phyloP scores from a whole-genome alignment of 1,284 basidiomycete genomes.

The Leccinum pallidistipes region DNA sequence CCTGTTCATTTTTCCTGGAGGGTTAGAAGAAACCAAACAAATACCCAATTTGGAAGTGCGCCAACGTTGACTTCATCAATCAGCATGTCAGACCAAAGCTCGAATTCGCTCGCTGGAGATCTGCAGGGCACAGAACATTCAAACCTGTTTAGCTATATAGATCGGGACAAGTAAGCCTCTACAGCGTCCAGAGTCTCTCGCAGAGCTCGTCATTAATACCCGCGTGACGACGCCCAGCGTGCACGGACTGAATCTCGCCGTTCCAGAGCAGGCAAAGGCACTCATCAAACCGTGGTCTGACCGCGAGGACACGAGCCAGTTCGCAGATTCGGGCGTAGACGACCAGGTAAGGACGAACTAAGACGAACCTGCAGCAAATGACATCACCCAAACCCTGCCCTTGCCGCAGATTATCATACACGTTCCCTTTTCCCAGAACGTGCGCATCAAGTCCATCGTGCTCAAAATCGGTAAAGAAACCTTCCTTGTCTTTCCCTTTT shows the following conservation, averaged over 20 bases:
- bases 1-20: too few relatives aligned
- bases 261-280: slow-evolving; percentile 73
- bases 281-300: slow-evolving; percentile 81
- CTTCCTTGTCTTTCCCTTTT: slow-evolving; percentile 7
- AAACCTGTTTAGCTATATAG: slow-evolving; percentile 64
- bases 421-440: slow-evolving; percentile 76
- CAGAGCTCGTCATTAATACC: slow-evolving; percentile 7
- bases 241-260: slow-evolving; percentile 72
- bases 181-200: background rate
- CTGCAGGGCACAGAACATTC: slow-evolving; percentile 44
- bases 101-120: slow-evolving; percentile 30
- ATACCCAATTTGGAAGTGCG: slow-evolving; percentile 16
- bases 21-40: slow-evolving; percentile 1
- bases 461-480: slow-evolving; percentile 63
- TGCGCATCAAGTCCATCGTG: slow-evolving; percentile 69
- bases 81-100: slow-evolving; percentile 15
- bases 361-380: background rate
- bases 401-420: slow-evolving; percentile 67
- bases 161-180: slow-evolving; percentile 62
- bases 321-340: slow-evolving; percentile 73
- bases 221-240: slow-evolving; percentile 50
- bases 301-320: slow-evolving; percentile 64
- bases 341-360: slow-evolving; percentile 58
- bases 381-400: slow-evolving; percentile 13
- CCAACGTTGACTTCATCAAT: slow-evolving; percentile 3